phyloP scores from a whole-genome alignment of 2,329 filamentous ascomycete species.

The Elsinoe australis region DNA sequence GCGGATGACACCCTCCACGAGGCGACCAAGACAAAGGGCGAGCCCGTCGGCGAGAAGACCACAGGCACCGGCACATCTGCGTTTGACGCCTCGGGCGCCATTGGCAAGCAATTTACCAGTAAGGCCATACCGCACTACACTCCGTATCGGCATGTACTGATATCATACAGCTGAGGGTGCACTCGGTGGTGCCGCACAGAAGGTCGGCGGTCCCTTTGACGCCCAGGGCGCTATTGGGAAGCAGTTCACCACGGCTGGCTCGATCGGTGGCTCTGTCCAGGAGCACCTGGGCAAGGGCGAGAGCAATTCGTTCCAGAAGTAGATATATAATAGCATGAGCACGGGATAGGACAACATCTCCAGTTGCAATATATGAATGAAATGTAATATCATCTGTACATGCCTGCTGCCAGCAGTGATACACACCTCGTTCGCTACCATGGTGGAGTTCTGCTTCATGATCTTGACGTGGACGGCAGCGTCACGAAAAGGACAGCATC shows the following conservation, averaged over 20 bases:
- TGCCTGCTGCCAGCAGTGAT: too few species aligned
- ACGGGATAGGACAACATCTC: not conserved
- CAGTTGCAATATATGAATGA: not conserved
- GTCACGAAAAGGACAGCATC: not conserved
- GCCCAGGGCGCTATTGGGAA: slow-evolving; percentile 33
- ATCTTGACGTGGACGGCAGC: too few species aligned
- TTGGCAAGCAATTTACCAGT: slow-evolving; percentile 33
- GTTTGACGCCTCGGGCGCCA: slow-evolving; percentile 28
- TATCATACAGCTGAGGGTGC: slow-evolving; percentile 26
- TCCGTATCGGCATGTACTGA: slow-evolving; percentile 7
- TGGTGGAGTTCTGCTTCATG: too few species aligned
- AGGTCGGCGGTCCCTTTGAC: slow-evolving; percentile 34
- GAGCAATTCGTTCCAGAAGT: slow-evolving; percentile 20
- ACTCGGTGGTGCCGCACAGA: slow-evolving; percentile 33
- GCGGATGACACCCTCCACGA: slow-evolving; percentile 24
- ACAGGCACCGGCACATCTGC: slow-evolving; percentile 22
- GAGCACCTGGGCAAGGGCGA: slow-evolving; percentile 29
- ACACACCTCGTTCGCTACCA: too few species aligned
- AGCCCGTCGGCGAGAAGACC: slow-evolving; percentile 24
- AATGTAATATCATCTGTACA: slow-evolving; percentile 1
- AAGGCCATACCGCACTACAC: not conserved
- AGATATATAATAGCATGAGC: not conserved
- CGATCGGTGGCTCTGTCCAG: slow-evolving; percentile 33
- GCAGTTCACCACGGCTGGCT: slow-evolving; percentile 32
- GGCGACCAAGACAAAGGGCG: slow-evolving; percentile 21